Conservation (phyloP, 2,329 filamentous ascomycete species). For the Aspergillus ustus region DNA sequence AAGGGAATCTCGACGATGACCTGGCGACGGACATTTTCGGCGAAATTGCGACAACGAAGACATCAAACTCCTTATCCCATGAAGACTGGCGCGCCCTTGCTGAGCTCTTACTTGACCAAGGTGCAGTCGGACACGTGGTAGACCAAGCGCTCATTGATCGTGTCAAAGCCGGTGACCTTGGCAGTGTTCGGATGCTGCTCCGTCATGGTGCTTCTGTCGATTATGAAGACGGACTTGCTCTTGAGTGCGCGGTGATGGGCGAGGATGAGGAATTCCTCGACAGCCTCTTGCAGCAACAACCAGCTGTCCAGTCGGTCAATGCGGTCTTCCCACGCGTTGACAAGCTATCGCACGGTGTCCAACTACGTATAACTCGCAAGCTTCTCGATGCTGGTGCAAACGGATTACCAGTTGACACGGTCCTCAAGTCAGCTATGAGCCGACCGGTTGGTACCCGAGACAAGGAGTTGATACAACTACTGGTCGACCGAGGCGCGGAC, state of each 20-base stretch:
- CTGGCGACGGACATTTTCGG: conserved; percentile 11
- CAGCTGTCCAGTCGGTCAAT: conserved; percentile 7
- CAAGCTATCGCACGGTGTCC: not conserved
- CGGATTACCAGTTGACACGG: not conserved
- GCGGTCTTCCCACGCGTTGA: conserved; percentile 4
- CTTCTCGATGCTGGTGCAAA: conserved; percentile 13
- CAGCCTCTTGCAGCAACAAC: conserved; percentile 4
- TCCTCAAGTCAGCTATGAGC: conserved; percentile 1
- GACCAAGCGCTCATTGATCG: conserved; percentile 11
- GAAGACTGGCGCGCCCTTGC: conserved; percentile 12
- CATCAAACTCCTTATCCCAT: conserved; percentile 1
- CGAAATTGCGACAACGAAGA: conserved; percentile 5
- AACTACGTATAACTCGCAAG: conserved; percentile 3
- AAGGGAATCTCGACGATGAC: not conserved
- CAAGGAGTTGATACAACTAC: conserved; percentile 5
- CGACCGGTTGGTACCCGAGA: not conserved
- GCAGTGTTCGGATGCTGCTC: conserved; percentile 2
- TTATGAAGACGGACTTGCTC: conserved; percentile 7
- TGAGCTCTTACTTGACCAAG: conserved; percentile 7
- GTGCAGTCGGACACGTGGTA: conserved; percentile 4
- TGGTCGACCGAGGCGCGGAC: conserved; percentile 10
- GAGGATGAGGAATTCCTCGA: conserved; percentile 13
- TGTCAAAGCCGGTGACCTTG: conserved; percentile 5
- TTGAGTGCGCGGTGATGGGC: conserved; percentile 5
- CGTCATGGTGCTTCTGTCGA: conserved; percentile 11